Evolutionary conservation across 2,329 filamentous ascomycete genomes (phyloP).

Genomic region (Cytospora leucostoma): DNA sequence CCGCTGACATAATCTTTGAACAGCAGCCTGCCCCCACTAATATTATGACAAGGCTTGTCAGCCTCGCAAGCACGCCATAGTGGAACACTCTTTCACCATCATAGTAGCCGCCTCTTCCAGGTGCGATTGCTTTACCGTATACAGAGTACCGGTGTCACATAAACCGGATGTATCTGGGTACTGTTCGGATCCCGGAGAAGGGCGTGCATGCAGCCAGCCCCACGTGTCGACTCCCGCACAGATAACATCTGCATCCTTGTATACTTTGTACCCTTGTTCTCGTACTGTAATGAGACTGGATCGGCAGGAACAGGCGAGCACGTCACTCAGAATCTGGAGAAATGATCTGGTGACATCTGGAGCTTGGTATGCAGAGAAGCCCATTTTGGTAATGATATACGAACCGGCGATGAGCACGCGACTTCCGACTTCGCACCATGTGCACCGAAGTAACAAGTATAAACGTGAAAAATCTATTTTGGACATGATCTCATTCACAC

Average conservation of each 20-base stretch:
- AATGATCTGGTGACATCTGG: slow-evolving; percentile 5
- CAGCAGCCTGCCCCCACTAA: background rate
- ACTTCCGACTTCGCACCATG: background rate
- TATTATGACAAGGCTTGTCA: background rate
- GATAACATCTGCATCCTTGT: no score
- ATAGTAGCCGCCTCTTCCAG: background rate
- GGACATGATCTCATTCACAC: background rate
- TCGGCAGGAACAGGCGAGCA: slow-evolving; percentile 19
- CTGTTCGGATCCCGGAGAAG: no score
- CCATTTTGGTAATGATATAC: slow-evolving; percentile 8
- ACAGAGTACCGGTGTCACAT: no score
- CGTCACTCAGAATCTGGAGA: slow-evolving; percentile 14
- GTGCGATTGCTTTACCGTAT: background rate
- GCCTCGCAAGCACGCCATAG: slow-evolving; percentile 18
- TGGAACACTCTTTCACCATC: slow-evolving; percentile 13
- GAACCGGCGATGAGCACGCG: background rate
- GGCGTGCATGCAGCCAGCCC: no score
- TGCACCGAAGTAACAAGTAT: background rate
- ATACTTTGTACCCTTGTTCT: no score
- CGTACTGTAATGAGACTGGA: background rate
- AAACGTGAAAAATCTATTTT: background rate
- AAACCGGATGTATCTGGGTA: no score
- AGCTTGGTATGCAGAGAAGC: background rate
- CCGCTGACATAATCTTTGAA: background rate
- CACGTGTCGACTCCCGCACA: no score